Conservation (phyloP, 1,284 basidiomycete genomes). For the Ceratobasidium sp. region DNA sequence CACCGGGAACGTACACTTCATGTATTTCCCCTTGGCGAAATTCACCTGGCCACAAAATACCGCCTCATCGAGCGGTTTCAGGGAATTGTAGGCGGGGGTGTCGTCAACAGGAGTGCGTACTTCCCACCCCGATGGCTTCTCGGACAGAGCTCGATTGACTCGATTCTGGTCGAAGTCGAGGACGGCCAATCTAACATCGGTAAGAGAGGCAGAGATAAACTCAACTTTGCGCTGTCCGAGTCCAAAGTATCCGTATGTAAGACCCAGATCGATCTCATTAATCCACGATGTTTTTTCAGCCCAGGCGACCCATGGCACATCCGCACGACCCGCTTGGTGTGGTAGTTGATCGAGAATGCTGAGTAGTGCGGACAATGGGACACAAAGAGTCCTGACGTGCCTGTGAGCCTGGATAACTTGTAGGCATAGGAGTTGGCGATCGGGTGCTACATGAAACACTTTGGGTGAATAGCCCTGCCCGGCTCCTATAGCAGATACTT, state of each 20-base stretch:
- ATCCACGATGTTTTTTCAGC: background rate
- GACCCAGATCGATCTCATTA: background rate
- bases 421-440: conserved; percentile 1
- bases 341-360: too few species aligned
- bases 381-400: background rate
- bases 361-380: background rate
- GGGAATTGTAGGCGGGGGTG: too few species aligned
- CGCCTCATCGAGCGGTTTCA: background rate
- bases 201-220: background rate
- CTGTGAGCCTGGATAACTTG: background rate
- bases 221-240: background rate
- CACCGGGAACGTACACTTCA: background rate
- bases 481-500: background rate
- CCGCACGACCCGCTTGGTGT: background rate
- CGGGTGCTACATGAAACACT: conserved; percentile 3
- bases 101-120: background rate
- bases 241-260: background rate
- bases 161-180: background rate
- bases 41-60: too few species aligned
- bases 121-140: background rate
- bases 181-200: background rate
- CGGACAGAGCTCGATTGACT: too few species aligned
- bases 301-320: conserved; percentile 13
- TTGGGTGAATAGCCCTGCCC: background rate
- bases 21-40: background rate